Evolutionary conservation across 1,284 basidiomycete genomes (phyloP).

Genomic region (Coriolopsis trogii): DNA sequence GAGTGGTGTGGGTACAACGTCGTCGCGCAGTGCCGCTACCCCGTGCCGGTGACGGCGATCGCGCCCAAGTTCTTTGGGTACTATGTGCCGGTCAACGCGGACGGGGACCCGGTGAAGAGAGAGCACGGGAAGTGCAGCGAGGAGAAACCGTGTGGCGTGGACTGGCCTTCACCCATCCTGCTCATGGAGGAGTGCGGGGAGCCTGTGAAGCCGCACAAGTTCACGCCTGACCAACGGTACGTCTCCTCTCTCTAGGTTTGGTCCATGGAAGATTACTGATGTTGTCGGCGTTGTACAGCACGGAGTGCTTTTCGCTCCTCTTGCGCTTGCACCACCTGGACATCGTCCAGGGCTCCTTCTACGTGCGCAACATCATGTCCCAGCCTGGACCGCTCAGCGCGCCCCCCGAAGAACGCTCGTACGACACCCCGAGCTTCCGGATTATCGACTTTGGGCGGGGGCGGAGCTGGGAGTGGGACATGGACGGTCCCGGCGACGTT

Average conservation of each 20-base stretch:
- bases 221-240: constrained; percentile 40
- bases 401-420: constrained; percentile 31
- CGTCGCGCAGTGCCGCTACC: constrained; percentile 42
- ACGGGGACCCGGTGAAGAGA: constrained; percentile 7
- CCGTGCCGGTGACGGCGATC: constrained; percentile 47
- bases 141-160: constrained; percentile 3
- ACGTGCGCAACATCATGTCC: constrained; percentile 47
- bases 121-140: constrained; percentile 4
- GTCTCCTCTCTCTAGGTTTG: constrained; percentile 7
- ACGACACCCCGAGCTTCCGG: constrained; percentile 43
- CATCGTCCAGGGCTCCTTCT: constrained; percentile 47
- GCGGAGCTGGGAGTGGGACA: too few relatives aligned
- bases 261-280: neutral
- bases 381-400: constrained; percentile 48
- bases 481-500: too few relatives aligned
- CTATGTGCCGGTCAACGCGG: constrained; percentile 37
- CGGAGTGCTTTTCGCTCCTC: constrained; percentile 45
- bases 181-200: constrained; percentile 55
- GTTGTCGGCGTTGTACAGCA: constrained; percentile 28
- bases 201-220: constrained; percentile 32
- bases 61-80: constrained; percentile 60
- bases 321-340: constrained; percentile 43
- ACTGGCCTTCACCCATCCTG: constrained; percentile 46
- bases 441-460: constrained; percentile 54
- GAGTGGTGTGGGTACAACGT: constrained; percentile 52